Base-by-base conservation (phyloP, 1,284 basidiomycete genomes). In the Leccinum subatratum region DNA sequence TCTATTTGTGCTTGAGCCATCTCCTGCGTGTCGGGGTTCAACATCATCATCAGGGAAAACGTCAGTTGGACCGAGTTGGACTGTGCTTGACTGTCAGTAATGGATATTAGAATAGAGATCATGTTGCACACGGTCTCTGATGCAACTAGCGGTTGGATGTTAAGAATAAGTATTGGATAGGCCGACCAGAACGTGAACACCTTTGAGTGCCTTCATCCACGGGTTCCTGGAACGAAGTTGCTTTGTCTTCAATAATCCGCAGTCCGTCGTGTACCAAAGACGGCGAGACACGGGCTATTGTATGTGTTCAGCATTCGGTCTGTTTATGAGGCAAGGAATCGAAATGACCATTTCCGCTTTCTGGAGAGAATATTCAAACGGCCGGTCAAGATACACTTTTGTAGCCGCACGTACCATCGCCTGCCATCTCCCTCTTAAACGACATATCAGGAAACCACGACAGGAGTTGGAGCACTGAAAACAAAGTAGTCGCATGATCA, bases 371-470 rank as follows among this genome's bases (percentile, higher is more conserved):
- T 66, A 39, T 9, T 73, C 32, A 37, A 60, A 60, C 6, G 58
- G 58, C 9, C 28, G 12, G 12, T 60, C n/a, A 14, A 60, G 58
- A 60, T 60, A 60, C 28, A 32, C 58, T 8, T 34, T 37, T 20
- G 58, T 14, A 16, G 11, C 28, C n/a, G 8, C 58, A n/a, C 58
- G 58, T 22, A 32, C 58, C 58, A 32, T 16, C 1, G 22, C n/a
- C n/a, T n/a, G n/a, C 62, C 61, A 72, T 67, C 2, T 68, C 18
- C 71, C 69, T 54, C 12, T 54, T 54, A 25, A 54, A 54, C 22
- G 51, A 54, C 51, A 54, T 54, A 8, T 22, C 51, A 3, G 72
- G 72, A n/a, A 72, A 51, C 72, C 73, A 72, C 8, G 62, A 58
- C 0, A 71, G 72, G 42, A 72, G 64, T 39, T 42, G 20, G 9